These are phyloP conservation scores for Mycena haematopus DNA, from an alignment of 768 basidiomycete genomes.

Conservation along the genomic window DNA sequence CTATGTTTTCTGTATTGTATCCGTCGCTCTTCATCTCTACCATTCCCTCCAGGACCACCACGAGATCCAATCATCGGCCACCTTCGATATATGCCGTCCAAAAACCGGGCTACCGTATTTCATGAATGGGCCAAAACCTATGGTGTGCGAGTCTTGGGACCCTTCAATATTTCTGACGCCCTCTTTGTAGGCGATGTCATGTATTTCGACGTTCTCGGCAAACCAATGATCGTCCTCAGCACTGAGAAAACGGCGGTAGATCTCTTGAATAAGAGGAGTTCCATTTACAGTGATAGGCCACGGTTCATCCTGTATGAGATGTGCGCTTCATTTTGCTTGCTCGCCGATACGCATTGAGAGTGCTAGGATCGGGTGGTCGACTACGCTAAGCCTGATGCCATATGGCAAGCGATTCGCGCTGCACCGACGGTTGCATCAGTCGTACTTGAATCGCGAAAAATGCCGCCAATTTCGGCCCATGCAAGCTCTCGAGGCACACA, in stretches of 20 bases:
- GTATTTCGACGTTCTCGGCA: constrained; percentile 32
- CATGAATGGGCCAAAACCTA: constrained; percentile 35
- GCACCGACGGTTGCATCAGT: constrained; percentile 28
- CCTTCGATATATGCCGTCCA: constrained; percentile 40
- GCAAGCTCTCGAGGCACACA: constrained; percentile 39
- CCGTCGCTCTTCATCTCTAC: not conserved
- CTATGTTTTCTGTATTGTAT: not conserved
- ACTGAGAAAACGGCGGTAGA: constrained; percentile 11
- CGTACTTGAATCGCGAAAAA: constrained; percentile 18
- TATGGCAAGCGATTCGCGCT: constrained; percentile 34
- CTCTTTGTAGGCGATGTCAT: not conserved
- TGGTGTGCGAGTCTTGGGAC: constrained; percentile 33
- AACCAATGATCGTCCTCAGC: constrained; percentile 13
- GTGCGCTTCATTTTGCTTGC: not conserved
- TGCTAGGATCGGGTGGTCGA: constrained; percentile 30
- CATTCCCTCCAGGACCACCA: constrained; percentile 43
- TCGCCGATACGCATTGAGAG: not conserved
- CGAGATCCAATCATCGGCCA: constrained; percentile 46
- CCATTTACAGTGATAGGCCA: constrained; percentile 25
- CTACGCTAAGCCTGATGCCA: constrained; percentile 30
- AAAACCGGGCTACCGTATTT: constrained; percentile 31
- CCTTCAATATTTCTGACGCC: not conserved
- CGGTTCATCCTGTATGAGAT: constrained; percentile 8
- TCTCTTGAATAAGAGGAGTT: constrained; percentile 17
- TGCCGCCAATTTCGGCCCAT: constrained; percentile 34